Evolutionary conservation across 2,329 filamentous ascomycete species (phyloP).

Genomic region (Scedosporium aurantiacum): DNA sequence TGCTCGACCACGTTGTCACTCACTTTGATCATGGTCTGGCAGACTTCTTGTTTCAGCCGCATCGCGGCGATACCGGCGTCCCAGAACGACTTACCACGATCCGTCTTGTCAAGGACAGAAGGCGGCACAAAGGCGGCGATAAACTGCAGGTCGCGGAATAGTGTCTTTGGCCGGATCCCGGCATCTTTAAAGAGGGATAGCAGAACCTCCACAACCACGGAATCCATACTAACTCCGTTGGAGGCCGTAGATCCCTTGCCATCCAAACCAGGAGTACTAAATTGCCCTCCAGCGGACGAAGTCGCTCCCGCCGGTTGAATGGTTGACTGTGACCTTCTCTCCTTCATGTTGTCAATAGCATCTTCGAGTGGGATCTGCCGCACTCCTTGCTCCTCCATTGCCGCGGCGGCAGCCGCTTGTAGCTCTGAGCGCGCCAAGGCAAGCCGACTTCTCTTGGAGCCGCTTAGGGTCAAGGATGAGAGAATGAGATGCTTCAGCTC

Average conservation of each 20-base stretch:
- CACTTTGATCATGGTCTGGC: conserved; percentile 63
- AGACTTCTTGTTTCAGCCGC: conserved; percentile 79
- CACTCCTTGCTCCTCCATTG: conserved; percentile 16
- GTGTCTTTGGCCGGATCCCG: conserved; percentile 61
- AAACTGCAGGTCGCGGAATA: conserved; percentile 73
- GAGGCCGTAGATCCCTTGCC: conserved; percentile 7
- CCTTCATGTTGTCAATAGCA: conserved; percentile 58
- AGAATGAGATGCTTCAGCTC: conserved; percentile 76
- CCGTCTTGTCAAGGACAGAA: conserved; percentile 48
- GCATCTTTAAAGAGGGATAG: conserved; percentile 56
- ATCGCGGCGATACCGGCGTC: conserved; percentile 80
- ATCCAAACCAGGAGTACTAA: neutral
- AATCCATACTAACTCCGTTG: conserved; percentile 24
- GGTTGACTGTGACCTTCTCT: conserved; percentile 47
- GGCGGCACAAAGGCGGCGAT: conserved; percentile 56
- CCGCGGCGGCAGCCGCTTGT: conserved; percentile 16
- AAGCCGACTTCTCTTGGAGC: conserved; percentile 25
- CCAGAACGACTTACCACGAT: conserved; percentile 72
- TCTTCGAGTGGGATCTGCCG: conserved; percentile 40
- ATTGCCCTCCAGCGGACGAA: neutral
- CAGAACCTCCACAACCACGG: conserved; percentile 55
- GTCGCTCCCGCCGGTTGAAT: conserved; percentile 2
- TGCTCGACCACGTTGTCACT: conserved; percentile 44
- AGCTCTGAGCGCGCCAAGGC: conserved; percentile 20
- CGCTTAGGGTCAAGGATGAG: conserved; percentile 46